phyloP scores from a whole-genome alignment of 1,139 yeast genomes.

The Pichia sp. region DNA sequence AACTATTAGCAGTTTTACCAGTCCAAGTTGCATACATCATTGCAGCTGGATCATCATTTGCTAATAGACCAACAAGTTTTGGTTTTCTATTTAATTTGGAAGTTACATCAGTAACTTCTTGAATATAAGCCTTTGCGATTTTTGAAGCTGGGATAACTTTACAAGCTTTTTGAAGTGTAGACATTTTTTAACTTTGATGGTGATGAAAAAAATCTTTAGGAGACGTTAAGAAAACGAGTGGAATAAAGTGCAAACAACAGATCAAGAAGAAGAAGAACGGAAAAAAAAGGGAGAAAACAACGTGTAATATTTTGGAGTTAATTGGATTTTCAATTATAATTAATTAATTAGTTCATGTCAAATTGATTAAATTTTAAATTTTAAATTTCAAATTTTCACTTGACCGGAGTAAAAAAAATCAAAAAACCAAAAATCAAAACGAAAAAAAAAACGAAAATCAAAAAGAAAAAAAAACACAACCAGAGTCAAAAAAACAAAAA shows the following conservation, averaged over 20 bases:
- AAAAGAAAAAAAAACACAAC: background rate
- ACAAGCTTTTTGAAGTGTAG: conserved; percentile 19
- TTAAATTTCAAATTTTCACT: too few relatives aligned
- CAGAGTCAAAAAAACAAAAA: background rate
- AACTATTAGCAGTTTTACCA: conserved; percentile 74
- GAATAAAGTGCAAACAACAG: background rate
- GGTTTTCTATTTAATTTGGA: conserved; percentile 49
- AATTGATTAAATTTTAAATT: background rate
- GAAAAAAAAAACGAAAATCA: background rate
- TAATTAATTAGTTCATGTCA: background rate
- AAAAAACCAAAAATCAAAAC: too few relatives aligned
- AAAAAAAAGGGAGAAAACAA: background rate
- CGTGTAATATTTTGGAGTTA: background rate
- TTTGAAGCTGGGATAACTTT: conserved; percentile 82
- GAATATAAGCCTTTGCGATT: conserved; percentile 73
- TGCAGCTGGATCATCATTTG: conserved; percentile 93
- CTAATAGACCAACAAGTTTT: conserved; percentile 80
- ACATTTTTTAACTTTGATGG: background rate
- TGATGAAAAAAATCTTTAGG: too few relatives aligned
- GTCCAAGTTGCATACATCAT: conserved; percentile 95
- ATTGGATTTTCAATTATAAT: background rate
- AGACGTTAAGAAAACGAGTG: background rate
- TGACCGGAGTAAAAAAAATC: background rate
- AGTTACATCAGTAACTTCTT: conserved; percentile 63
- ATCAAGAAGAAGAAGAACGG: too few relatives aligned